Conservation (phyloP, 2,329 filamentous ascomycete species). For the Emmonsiellopsis sp. region DNA sequence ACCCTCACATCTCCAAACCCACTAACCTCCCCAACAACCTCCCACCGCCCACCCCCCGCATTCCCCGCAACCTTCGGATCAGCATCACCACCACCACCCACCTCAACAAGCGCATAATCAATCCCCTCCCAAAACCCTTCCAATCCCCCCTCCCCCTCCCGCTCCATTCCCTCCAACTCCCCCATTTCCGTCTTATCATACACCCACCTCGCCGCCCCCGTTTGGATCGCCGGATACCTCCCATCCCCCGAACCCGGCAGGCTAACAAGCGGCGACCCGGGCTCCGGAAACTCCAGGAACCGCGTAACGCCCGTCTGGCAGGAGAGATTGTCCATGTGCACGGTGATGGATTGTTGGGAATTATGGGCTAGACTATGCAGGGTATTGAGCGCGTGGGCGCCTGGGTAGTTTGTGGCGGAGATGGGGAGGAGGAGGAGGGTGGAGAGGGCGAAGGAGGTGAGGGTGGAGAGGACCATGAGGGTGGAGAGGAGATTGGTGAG, state of each 20-base stretch:
- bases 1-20: slow-evolving; percentile 44
- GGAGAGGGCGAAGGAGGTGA: slow-evolving; percentile 53
- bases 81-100: slow-evolving; percentile 9
- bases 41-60: slow-evolving; percentile 39
- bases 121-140: slow-evolving; percentile 50
- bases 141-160: slow-evolving; percentile 35
- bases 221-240: slow-evolving; percentile 9
- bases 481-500: slow-evolving; percentile 48
- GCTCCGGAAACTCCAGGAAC: slow-evolving; percentile 41
- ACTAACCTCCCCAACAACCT: slow-evolving; percentile 40
- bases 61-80: slow-evolving; percentile 25
- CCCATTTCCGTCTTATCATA: slow-evolving; percentile 55
- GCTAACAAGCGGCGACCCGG: slow-evolving; percentile 10
- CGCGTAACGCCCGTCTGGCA: slow-evolving; percentile 56
- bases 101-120: slow-evolving; percentile 51
- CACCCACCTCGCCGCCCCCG: slow-evolving; percentile 33
- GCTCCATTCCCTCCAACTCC: slow-evolving; percentile 35
- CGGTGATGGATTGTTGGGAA: slow-evolving; percentile 21
- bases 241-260: slow-evolving; percentile 18
- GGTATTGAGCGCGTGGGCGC: slow-evolving; percentile 62
- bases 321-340: slow-evolving; percentile 53
- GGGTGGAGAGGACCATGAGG: slow-evolving; percentile 50
- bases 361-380: slow-evolving; percentile 26
- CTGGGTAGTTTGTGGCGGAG: slow-evolving; percentile 88
- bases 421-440: slow-evolving; percentile 64